Evolutionary conservation across 257 asterid genomes (phyloP).

Genomic region (Plantago elongata): DNA sequence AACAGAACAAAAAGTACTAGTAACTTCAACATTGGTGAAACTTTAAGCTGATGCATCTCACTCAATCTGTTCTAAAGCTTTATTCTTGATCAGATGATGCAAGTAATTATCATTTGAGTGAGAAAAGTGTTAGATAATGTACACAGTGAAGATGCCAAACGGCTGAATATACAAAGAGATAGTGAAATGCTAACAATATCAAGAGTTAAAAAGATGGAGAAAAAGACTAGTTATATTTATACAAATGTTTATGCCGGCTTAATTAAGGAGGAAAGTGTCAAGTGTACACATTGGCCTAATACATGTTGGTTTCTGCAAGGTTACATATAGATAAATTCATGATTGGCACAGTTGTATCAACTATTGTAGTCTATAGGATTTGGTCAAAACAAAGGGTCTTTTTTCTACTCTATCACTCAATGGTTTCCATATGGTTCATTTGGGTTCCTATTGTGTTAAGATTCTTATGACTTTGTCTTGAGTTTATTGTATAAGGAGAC

Average conservation of each 20-base stretch:
- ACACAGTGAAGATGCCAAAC: not conserved
- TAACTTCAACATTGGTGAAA: not conserved
- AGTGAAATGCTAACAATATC: not conserved
- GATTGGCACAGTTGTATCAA: not conserved
- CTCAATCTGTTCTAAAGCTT: not conserved
- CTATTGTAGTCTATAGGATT: constrained; percentile 1
- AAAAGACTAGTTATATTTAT: constrained; percentile 1
- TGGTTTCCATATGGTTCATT: constrained; percentile 8
- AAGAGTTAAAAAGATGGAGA: not conserved
- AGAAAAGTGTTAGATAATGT: not conserved
- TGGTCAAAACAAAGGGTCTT: constrained; percentile 5
- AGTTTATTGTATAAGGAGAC: too few species aligned
- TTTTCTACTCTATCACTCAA: not conserved
- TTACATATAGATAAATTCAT: too few species aligned
- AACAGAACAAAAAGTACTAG: constrained; percentile 18
- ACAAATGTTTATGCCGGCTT: constrained; percentile 13
- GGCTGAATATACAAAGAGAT: constrained; percentile 14
- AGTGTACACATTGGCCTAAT: not conserved
- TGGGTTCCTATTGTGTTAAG: not conserved
- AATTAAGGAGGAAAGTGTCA: constrained; percentile 5
- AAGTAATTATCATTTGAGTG: not conserved
- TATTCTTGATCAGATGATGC: not conserved
- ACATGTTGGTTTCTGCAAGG: not conserved
- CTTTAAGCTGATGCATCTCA: constrained; percentile 11
- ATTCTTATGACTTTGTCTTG: too few species aligned